Evolutionary conservation across 2,329 filamentous ascomycete genomes (phyloP), one percentile per base, ranked within the genome.

Genomic region (Penicillium oxalicum): DNA sequence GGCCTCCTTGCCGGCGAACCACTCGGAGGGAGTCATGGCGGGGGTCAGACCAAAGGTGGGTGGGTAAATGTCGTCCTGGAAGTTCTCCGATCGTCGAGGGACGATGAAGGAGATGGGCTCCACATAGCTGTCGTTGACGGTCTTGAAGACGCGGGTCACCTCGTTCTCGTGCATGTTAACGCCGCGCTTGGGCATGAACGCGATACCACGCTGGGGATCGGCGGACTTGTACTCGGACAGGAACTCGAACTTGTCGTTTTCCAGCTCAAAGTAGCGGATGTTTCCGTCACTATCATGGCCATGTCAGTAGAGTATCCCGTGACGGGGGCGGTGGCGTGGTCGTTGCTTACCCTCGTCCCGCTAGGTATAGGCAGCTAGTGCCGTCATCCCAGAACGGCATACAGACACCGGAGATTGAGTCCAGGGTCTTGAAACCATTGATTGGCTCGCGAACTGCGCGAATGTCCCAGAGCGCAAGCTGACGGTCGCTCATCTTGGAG

Each of bases 321-420:
- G 29, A 18, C 6, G 26, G 6, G 18, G 24, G 11, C 4, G 1
- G 4, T 28, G 47, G 4, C 13, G 7, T 34, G 6, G 25, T 28
- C 28, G 34, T 3, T 33, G 73, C 86, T 76, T 72, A 91, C 88
- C 91, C 93, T 77, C 97, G 97, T 67, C 93, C 93, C 62, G 93
- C 93, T 66, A 98, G 80, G 72, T 96, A 98, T 64, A 98, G 77
- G 68, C 89, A 94, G 74, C 93, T 90, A 45, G 88, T 95, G 52
- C 91, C 89, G 52, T 97, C 91, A 68, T 98, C 93, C 93, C 93
- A 98, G 81, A 98, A 97, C 29, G 93, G 93, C 88, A 98, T 96
- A 79, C 90, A 95, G 51, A 98, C 91, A 68, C 93, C 93, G 40
- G 91, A 96, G 63, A 95, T 95, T 40, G 89, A 94, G 72, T 98